These are phyloP conservation scores for Globisporangium camurandrum DNA, from an alignment of 352 stramenopile genomes.

Conservation along the genomic window DNA sequence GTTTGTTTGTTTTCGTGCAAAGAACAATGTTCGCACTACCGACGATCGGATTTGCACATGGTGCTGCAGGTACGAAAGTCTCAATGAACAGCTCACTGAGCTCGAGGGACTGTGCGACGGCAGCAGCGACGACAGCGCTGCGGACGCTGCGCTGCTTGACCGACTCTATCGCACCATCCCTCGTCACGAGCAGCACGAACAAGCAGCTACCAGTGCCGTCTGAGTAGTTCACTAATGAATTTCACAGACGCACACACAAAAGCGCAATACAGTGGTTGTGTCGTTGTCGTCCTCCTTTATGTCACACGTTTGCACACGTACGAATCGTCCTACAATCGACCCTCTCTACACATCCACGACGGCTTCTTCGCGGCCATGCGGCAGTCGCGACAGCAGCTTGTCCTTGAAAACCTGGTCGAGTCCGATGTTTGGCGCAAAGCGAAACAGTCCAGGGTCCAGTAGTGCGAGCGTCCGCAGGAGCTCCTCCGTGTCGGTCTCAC, in stretches of 20 bases:
- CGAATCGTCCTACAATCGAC: neutral
- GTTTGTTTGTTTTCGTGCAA: too few relatives aligned
- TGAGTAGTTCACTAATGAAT: neutral
- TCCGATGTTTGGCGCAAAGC: constrained; percentile 25
- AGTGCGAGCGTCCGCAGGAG: constrained; percentile 21
- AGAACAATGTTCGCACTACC: constrained; percentile 2
- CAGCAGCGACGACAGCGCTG: constrained; percentile 21
- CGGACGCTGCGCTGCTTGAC: constrained; percentile 30
- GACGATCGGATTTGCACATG: neutral
- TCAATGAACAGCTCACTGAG: constrained; percentile 28
- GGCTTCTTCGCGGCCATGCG: constrained; percentile 58
- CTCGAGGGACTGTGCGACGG: constrained; percentile 35
- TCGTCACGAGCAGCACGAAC: constrained; percentile 22
- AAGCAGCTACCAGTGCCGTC: constrained; percentile 1
- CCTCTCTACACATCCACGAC: constrained; percentile 52
- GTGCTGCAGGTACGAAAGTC: constrained; percentile 26
- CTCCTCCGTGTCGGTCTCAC: constrained; percentile 29
- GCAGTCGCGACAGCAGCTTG: constrained; percentile 56
- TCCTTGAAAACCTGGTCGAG: constrained; percentile 73
- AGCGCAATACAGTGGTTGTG: neutral
- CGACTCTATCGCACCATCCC: constrained; percentile 43
- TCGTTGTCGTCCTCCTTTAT: too few relatives aligned
- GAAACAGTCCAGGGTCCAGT: constrained; percentile 20
- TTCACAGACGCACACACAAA: neutral
- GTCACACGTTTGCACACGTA: too few relatives aligned